A percentile compares a stretch with the other conserved stretches of the same genome.
phyloP scores from a whole-genome alignment of 495 filamentous ascomycete genomes.

The Lophiotrema nucula region DNA sequence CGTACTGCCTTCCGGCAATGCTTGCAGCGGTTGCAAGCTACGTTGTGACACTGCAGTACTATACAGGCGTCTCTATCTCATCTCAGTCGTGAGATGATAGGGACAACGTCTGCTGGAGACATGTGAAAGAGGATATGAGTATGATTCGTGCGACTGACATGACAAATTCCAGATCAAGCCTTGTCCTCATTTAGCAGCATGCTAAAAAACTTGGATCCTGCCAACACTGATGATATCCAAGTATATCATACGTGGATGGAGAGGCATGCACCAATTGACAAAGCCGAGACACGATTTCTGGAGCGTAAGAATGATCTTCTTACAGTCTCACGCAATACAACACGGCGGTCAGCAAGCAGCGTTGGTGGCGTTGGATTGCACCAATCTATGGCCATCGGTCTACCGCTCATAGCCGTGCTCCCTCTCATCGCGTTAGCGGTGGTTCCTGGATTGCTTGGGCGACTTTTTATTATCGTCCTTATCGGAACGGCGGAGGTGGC shows the following conservation, averaged over 20 bases:
- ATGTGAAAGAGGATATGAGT: too few relatives aligned
- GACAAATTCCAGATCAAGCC: constrained; percentile 57
- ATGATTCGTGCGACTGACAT: too few relatives aligned
- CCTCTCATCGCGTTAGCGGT: constrained; percentile 32
- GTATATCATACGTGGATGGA: constrained; percentile 68
- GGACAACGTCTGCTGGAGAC: too few relatives aligned
- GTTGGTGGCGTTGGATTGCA: constrained; percentile 23
- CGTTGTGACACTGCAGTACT: too few relatives aligned
- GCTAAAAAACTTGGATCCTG: constrained; percentile 54
- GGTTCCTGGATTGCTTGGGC: constrained; percentile 28
- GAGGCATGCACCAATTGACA: constrained; percentile 58
- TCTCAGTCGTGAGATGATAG: too few relatives aligned
- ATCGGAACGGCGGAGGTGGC: constrained; percentile 19
- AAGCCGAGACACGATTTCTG: constrained; percentile 68
- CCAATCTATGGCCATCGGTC: constrained; percentile 25
- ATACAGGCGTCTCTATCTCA: too few relatives aligned
- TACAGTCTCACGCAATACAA: constrained; percentile 17
- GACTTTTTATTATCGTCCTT: constrained; percentile 31
- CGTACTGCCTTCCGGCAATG: neutral
- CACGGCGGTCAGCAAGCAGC: constrained; percentile 16
- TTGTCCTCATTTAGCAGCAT: constrained; percentile 63
- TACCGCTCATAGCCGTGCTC: constrained; percentile 26
- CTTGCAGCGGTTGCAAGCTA: neutral
- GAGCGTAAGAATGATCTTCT: constrained; percentile 62
- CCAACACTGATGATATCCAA: constrained; percentile 57